A percentile compares a stretch with the other conserved stretches of the same genome.
Evolutionary conservation across 176 grass and related monocot genomes (phyloP).

Genomic region (Cenchrus fungigraminus): DNA sequence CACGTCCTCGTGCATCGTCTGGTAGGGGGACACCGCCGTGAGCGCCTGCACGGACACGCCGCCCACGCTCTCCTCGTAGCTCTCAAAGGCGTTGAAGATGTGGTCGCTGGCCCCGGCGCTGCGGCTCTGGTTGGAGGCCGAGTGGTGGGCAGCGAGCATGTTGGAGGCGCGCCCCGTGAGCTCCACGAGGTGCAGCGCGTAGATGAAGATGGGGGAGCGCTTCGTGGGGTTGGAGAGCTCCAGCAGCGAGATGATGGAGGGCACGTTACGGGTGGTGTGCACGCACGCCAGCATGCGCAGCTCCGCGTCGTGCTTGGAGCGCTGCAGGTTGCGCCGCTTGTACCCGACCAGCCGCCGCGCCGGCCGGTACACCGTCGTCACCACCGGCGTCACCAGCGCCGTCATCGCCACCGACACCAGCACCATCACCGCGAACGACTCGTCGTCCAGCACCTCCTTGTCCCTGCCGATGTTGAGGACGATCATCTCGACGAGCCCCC

Average conservation of each 20-base stretch:
- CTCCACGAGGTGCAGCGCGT: conserved; percentile 87
- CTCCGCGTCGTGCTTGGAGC: conserved; percentile 68
- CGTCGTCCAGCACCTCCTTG: conserved; percentile 63
- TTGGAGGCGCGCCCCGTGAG: conserved; percentile 76
- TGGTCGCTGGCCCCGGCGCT: conserved; percentile 38
- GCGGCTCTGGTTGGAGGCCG: conserved; percentile 22
- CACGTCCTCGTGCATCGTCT: conserved; percentile 86
- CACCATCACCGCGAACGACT: conserved; percentile 72
- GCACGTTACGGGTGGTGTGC: conserved; percentile 76
- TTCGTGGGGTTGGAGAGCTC: conserved; percentile 63
- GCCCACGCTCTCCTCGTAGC: conserved; percentile 60
- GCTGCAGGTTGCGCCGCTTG: conserved; percentile 81
- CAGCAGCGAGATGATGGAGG: conserved; percentile 73
- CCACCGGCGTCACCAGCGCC: conserved; percentile 63
- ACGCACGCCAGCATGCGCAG: conserved; percentile 79
- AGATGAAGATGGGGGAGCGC: conserved; percentile 76
- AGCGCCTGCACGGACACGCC: conserved; percentile 75
- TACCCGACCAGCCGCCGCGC: conserved; percentile 56
- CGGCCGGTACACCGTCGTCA: conserved; percentile 45
- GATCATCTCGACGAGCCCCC: conserved; percentile 71
- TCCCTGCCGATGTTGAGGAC: conserved; percentile 78
- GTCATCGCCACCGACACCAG: conserved; percentile 64
- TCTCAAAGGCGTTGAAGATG: conserved; percentile 82
- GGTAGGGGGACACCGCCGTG: conserved; percentile 72
- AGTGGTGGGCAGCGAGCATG: conserved; percentile 58